Conservation (phyloP, 495 filamentous ascomycete genomes). For the Choiromyces venosus region DNA sequence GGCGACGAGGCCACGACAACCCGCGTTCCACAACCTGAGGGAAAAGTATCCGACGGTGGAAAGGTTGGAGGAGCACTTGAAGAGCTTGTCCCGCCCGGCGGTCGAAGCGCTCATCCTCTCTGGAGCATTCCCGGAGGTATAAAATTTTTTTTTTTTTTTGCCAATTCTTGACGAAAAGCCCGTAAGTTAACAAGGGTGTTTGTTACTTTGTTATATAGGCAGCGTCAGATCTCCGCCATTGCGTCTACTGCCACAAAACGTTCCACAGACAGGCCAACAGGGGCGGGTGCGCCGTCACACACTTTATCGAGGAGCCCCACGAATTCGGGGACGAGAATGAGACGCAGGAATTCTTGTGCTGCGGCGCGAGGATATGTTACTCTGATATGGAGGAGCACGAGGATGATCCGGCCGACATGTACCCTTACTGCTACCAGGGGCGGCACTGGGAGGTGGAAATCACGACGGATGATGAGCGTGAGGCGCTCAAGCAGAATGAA, state of each 20-base stretch:
- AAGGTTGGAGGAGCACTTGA: slow-evolving; percentile 14
- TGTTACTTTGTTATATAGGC: not conserved
- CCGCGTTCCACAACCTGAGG: slow-evolving; percentile 9
- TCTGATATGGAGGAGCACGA: not conserved
- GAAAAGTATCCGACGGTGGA: slow-evolving; percentile 6
- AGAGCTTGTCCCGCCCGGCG: not conserved
- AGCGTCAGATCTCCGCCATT: slow-evolving; percentile 13
- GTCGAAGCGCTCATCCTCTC: slow-evolving; percentile 12
- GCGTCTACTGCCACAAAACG: slow-evolving; percentile 22
- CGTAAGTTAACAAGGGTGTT: not conserved
- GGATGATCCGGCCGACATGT: not conserved
- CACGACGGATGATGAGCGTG: slow-evolving; percentile 21
- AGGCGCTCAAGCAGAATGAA: not conserved
- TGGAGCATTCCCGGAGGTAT: slow-evolving; percentile 25
- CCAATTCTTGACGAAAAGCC: not conserved
- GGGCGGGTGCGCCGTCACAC: slow-evolving; percentile 6
- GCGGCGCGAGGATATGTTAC: slow-evolving; percentile 10
- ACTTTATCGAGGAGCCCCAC: slow-evolving; percentile 6
- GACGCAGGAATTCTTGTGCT: slow-evolving; percentile 10
- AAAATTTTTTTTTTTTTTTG: not conserved
- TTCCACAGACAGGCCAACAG: slow-evolving; percentile 7
- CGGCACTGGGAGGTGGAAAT: slow-evolving; percentile 18
- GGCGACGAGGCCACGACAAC: not conserved
- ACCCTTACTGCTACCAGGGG: slow-evolving; percentile 16
- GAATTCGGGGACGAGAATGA: not conserved